Evolutionary conservation across 441 rosid genomes (phyloP).

Genomic region (Capsella rubella): DNA sequence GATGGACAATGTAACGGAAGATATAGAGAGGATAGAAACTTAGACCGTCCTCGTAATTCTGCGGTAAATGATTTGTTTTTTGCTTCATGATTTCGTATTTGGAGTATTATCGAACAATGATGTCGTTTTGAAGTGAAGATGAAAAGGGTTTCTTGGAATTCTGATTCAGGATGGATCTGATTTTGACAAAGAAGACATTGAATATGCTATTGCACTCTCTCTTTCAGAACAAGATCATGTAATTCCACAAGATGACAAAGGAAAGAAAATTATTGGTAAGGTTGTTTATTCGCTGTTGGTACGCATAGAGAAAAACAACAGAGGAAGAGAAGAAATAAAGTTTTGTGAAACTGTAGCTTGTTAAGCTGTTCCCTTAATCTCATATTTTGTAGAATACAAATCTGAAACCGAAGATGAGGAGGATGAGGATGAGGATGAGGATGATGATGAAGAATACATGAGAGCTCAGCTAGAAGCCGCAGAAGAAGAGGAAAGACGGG

Average conservation of each 20-base stretch:
- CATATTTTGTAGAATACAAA: constrained; percentile 21
- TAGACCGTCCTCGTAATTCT: constrained; percentile 67
- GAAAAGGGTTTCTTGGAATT: constrained; percentile 5
- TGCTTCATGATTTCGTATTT: constrained; percentile 17
- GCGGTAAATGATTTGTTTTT: constrained; percentile 48
- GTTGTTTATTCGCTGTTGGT: neutral
- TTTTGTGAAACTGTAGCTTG: constrained; percentile 24
- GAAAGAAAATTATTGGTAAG: constrained; percentile 62
- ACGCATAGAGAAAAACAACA: constrained; percentile 7
- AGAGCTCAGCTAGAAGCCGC: constrained; percentile 48
- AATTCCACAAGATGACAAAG: constrained; percentile 40
- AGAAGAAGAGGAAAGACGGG: constrained; percentile 54
- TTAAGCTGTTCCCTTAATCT: constrained; percentile 8
- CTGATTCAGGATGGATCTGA: constrained; percentile 64
- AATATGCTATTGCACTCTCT: constrained; percentile 84
- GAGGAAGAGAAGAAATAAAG: neutral
- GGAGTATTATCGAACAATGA: neutral
- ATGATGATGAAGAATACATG: constrained; percentile 50
- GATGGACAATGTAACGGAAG: constrained; percentile 58
- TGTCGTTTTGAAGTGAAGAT: constrained; percentile 12
- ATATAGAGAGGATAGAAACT: constrained; percentile 51
- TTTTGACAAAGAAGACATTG: constrained; percentile 78
- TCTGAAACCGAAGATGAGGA: constrained; percentile 50
- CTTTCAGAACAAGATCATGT: constrained; percentile 73
- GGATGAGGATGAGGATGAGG: constrained; percentile 39